Evolutionary conservation across 225 moss, liverwort and hornwort genomes (phyloP).

Genomic region (Neckera pumila): DNA sequence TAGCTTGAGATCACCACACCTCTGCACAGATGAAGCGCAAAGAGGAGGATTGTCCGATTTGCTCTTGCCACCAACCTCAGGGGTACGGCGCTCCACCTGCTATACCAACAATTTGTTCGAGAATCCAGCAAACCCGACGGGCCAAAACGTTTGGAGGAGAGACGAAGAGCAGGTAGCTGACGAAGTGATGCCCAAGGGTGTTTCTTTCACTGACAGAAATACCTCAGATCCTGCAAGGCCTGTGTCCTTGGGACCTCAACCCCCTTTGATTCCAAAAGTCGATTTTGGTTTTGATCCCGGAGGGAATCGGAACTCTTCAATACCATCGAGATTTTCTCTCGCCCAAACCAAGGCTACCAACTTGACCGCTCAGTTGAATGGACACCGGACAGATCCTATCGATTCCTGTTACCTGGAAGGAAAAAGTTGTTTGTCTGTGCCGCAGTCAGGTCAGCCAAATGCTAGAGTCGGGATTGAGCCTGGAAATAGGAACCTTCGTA

Average conservation of each 20-base stretch:
- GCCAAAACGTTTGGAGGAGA: neutral
- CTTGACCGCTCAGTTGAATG: neutral
- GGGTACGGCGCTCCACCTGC: neutral
- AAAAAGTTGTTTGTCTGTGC: neutral
- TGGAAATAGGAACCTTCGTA: neutral
- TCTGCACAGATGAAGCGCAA: neutral
- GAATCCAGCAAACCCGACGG: neutral
- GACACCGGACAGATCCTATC: neutral
- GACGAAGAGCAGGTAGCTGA: neutral
- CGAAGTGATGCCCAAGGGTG: neutral
- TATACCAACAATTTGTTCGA: neutral
- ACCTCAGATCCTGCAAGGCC: neutral
- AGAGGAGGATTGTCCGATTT: conserved; percentile 5
- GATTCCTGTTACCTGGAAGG: neutral
- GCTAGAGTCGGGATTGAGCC: neutral
- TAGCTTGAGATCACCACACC: neutral
- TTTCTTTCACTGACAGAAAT: neutral
- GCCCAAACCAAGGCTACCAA: neutral
- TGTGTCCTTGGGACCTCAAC: neutral
- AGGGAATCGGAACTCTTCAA: neutral
- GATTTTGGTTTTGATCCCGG: conserved; percentile 7
- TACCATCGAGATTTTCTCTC: neutral
- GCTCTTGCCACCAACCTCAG: neutral
- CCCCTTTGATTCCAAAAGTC: neutral
- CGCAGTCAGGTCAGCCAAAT: neutral